These are phyloP conservation scores for Prunus mira DNA, from an alignment of 306 rosid species.

Conservation along the genomic window DNA sequence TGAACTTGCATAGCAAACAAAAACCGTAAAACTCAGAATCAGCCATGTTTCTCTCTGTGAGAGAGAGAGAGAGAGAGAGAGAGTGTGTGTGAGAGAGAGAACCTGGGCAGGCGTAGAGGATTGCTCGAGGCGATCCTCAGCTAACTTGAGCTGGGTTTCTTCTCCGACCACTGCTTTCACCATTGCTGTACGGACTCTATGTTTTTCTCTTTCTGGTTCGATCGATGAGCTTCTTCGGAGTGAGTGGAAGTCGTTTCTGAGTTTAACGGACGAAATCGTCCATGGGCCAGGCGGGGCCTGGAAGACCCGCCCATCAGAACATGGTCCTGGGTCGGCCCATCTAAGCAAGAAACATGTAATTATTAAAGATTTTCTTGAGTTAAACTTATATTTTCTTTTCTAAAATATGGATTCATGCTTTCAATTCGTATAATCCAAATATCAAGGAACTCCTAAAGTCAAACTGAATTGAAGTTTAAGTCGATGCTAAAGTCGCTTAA, in stretches of 20 bases:
- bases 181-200: slow-evolving; percentile 33
- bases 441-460: too few species aligned
- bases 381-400: too few species aligned
- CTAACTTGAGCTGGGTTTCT: slow-evolving; percentile 61
- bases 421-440: too few species aligned
- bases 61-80: slow-evolving; percentile 1
- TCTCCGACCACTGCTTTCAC: slow-evolving; percentile 89
- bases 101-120: slow-evolving; percentile 59
- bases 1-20: slow-evolving; percentile 23
- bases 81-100: background rate
- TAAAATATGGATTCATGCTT: too few species aligned
- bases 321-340: background rate
- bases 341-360: background rate
- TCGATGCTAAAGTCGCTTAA: too few species aligned
- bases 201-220: background rate
- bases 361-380: too few species aligned
- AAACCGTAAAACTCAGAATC: background rate
- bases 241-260: background rate
- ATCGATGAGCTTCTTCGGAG: background rate
- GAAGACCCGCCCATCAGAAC: background rate
- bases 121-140: slow-evolving; percentile 72
- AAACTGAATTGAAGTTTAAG: too few species aligned
- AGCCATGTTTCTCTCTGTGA: background rate
- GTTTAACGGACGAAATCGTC: background rate
- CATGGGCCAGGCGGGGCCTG: background rate